Evolutionary conservation across 2,329 filamentous ascomycete species (phyloP).

Genomic region (Hymenoscyphus fructigenus): DNA sequence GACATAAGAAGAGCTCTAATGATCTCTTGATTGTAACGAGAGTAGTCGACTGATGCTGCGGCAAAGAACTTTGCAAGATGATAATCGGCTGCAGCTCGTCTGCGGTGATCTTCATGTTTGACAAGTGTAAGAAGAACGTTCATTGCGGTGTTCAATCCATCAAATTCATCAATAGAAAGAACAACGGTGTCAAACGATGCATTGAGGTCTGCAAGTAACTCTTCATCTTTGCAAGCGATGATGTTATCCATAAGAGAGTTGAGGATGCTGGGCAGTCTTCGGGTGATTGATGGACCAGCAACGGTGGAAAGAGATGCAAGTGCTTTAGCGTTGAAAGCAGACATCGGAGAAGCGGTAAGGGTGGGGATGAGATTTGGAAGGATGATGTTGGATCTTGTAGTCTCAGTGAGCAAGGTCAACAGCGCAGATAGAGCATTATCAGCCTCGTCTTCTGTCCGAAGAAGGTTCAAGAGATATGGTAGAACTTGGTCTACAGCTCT

Average conservation of each 20-base stretch:
- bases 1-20: conserved; percentile 87
- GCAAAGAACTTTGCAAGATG: conserved; percentile 88
- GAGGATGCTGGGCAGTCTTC: conserved; percentile 83
- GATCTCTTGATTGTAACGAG: conserved; percentile 92
- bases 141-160: conserved; percentile 95
- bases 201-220: conserved; percentile 70
- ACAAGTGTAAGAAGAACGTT: conserved; percentile 83
- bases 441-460: conserved; percentile 81
- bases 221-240: conserved; percentile 72
- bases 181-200: conserved; percentile 85
- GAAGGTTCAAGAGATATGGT: conserved; percentile 84
- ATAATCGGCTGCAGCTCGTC: conserved; percentile 72
- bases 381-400: conserved; percentile 92
- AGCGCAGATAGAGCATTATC: conserved; percentile 91
- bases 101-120: conserved; percentile 90
- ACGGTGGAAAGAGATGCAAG: conserved; percentile 91
- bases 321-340: conserved; percentile 91
- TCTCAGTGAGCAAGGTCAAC: conserved; percentile 89
- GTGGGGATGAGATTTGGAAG: conserved; percentile 94
- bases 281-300: conserved; percentile 85
- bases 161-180: conserved; percentile 89
- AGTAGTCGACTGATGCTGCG: conserved; percentile 80
- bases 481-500: conserved; percentile 92
- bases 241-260: conserved; percentile 95
- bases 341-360: conserved; percentile 84